Percentiles rank a stretch among this genome's conserved stretches.
These are phyloP conservation scores for Aspergillus candidus DNA, from an alignment of 2,329 filamentous ascomycete genomes.

Conservation along the genomic window DNA sequence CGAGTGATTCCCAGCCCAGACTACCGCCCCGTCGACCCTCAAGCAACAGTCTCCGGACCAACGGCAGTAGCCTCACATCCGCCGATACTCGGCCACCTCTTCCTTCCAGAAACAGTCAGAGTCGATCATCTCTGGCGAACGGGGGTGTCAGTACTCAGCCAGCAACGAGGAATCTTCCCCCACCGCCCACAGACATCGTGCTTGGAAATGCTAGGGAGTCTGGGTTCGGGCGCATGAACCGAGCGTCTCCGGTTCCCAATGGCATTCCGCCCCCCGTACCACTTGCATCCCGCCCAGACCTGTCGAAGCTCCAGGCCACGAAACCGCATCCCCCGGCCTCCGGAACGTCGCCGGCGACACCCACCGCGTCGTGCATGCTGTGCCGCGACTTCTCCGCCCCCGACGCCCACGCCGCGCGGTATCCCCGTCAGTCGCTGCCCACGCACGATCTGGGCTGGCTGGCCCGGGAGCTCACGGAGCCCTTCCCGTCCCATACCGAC, in stretches of 20 bases:
- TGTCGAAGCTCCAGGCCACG: slow-evolving; percentile 50
- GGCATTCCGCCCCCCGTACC: slow-evolving; percentile 47
- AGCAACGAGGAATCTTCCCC: slow-evolving; percentile 30
- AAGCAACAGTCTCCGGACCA: slow-evolving; percentile 10
- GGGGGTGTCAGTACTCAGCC: slow-evolving; percentile 12
- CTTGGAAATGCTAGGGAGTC: slow-evolving; percentile 37
- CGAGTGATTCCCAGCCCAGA: slow-evolving; percentile 9
- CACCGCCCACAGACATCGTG: slow-evolving; percentile 25
- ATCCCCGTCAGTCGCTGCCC: slow-evolving; percentile 67
- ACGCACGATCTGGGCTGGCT: slow-evolving; percentile 64
- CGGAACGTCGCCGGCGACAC: slow-evolving; percentile 9
- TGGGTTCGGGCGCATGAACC: slow-evolving; percentile 44
- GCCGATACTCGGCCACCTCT: slow-evolving; percentile 15
- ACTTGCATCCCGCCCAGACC: slow-evolving; percentile 50
- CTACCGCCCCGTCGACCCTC: slow-evolving; percentile 19
- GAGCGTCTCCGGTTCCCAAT: slow-evolving; percentile 12
- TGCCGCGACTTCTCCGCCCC: slow-evolving; percentile 85
- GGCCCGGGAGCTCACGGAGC: slow-evolving; percentile 68
- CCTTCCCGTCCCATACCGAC: slow-evolving; percentile 76
- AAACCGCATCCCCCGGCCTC: slow-evolving; percentile 40
- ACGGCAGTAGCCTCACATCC: neutral
- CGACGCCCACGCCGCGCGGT: slow-evolving; percentile 70
- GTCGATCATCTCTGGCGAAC: slow-evolving; percentile 11
- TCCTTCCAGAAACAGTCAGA: slow-evolving; percentile 16
- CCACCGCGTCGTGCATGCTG: slow-evolving; percentile 55